These are phyloP conservation scores for Auricularia sp. DNA, from an alignment of 768 basidiomycete species.

Conservation along the genomic window DNA sequence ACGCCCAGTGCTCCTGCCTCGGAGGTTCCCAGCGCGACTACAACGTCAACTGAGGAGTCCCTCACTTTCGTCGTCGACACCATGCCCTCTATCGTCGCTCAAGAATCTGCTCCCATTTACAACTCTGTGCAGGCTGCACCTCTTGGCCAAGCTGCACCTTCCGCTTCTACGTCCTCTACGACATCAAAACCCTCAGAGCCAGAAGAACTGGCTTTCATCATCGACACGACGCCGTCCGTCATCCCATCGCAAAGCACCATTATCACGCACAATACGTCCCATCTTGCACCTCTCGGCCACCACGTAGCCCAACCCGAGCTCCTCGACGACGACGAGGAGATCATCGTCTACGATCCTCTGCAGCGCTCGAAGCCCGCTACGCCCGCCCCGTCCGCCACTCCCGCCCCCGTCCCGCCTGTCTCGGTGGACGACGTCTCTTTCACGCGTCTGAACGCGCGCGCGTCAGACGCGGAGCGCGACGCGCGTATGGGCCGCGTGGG, in stretches of 20 bases:
- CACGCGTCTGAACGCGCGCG: background rate
- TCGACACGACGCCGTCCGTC: slow-evolving; percentile 32
- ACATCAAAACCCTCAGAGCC: too few species aligned
- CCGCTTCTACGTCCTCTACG: too few species aligned
- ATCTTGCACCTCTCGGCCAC: slow-evolving; percentile 3
- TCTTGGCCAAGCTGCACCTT: too few species aligned
- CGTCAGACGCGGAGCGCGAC: background rate
- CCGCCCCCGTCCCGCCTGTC: background rate
- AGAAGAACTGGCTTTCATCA: slow-evolving; percentile 20
- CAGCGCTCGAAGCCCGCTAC: slow-evolving; percentile 8
- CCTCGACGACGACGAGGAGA: background rate
- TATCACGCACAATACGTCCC: slow-evolving; percentile 8
- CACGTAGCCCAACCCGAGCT: background rate
- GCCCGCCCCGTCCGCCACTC: slow-evolving; percentile 11
- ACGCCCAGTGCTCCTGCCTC: background rate
- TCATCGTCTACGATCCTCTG: slow-evolving; percentile 12
- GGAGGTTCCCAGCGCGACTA: slow-evolving; percentile 15
- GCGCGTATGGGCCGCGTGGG: background rate
- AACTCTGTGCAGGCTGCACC: too few species aligned
- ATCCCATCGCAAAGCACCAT: slow-evolving; percentile 2
- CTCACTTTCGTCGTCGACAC: slow-evolving; percentile 38
- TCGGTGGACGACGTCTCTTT: background rate
- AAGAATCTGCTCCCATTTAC: too few species aligned
- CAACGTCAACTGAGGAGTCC: too few species aligned
- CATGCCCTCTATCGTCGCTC: slow-evolving; percentile 16